Evolutionary conservation across 129 eudicot species (phyloP), one percentile per base, ranked within the genome.

Genomic region (Gnaphalium uliginosum): DNA sequence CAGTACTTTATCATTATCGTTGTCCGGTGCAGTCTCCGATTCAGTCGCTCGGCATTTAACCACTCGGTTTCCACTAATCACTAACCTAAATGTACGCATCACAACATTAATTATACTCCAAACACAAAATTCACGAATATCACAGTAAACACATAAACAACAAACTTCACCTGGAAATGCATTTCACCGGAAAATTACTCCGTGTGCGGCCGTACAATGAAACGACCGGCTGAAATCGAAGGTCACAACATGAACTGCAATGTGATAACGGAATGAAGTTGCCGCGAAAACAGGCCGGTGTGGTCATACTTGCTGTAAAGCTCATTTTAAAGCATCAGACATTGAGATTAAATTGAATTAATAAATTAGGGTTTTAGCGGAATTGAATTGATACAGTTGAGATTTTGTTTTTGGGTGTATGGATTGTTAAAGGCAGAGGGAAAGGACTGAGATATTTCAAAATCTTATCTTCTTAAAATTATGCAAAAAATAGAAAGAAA

Each of bases 281-380:
- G 77, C 87, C 85, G 77, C 90, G 86, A 81, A 89, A 87, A 83
- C 78, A 75, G 46, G 90, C 87, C 63, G 87, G 84, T 13, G 88
- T 76, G 25, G 86, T 62, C 79, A 75, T 84, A 82, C 82, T 86
- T 8, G 74, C 59, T 75, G 76, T 32, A 10, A 62, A 74, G 24
- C 53, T 73, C 79, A 83, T 63, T 5, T 73, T 18, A 25, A 73
- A 46, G 70, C 37, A 11, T 72, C 50, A 57, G 75, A 58, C 85
- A 84, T 84, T 69, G 80, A 71, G 43, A 32, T 53, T 23, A n/a
- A n/a, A 32, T 29, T 23, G 73, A 4, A n/a, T 72, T 11, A 6
- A 64, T 26, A 6, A 48, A 48, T 71, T 71, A 66, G 73, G 59
- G 83, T 50, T 79, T 64, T 27, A 43, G 57, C 11, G 14, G 72